Percentiles rank a stretch among this genome's conserved stretches.
These are phyloP conservation scores for Babesia bovis DNA, from an alignment of 169 alveolate species.

Conservation along the genomic window DNA sequence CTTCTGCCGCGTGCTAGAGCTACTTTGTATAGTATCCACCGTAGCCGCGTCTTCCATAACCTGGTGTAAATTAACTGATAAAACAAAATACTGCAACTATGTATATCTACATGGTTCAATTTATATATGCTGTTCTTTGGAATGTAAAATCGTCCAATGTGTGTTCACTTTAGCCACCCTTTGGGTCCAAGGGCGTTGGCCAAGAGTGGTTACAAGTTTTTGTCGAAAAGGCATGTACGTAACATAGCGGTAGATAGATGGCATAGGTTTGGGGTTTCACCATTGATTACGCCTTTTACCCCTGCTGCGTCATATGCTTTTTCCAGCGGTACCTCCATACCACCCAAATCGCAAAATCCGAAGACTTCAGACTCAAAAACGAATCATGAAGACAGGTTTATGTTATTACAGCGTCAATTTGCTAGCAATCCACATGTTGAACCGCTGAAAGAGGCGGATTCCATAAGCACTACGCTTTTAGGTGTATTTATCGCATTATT, in stretches of 20 bases:
- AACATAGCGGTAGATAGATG: too few species aligned
- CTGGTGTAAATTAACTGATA: too few species aligned
- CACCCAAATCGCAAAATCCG: constrained; percentile 4
- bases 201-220: too few species aligned
- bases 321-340: background rate
- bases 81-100: too few species aligned
- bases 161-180: background rate
- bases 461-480: constrained; percentile 13
- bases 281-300: too few species aligned
- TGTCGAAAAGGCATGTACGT: too few species aligned
- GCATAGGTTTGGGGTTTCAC: too few species aligned
- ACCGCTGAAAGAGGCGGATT: constrained; percentile 28
- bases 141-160: constrained; percentile 1
- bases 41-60: too few species aligned
- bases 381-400: background rate
- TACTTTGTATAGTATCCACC: background rate
- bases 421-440: background rate
- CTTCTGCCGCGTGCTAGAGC: background rate
- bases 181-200: background rate
- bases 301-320: background rate
- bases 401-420: constrained; percentile 15
- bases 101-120: too few species aligned
- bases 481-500: constrained; percentile 67
- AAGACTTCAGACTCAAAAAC: background rate
- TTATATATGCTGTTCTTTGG: too few species aligned